phyloP scores from a whole-genome alignment of 176 grass and related monocot species.

The Thinopyrum elongatum region DNA sequence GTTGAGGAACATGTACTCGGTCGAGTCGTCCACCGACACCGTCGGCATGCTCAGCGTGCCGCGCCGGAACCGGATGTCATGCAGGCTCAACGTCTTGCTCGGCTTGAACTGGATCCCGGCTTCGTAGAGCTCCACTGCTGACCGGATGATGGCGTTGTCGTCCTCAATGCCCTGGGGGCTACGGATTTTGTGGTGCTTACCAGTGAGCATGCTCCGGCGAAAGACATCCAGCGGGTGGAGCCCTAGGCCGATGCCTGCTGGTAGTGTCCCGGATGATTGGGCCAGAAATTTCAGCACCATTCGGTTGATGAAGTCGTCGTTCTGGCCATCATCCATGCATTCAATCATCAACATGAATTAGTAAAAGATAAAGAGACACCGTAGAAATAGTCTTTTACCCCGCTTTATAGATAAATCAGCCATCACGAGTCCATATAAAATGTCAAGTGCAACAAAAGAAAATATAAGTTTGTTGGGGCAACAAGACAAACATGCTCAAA shows the following conservation, averaged over 20 bases:
- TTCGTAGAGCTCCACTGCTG: slow-evolving; percentile 51
- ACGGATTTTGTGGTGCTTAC: not conserved
- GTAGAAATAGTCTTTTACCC: no score
- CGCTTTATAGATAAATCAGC: no score
- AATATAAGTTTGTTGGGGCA: no score
- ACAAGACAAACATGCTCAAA: no score
- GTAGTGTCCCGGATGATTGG: not conserved
- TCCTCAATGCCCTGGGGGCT: not conserved
- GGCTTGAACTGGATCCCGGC: slow-evolving; percentile 49
- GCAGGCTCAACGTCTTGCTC: not conserved
- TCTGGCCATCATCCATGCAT: slow-evolving; percentile 12
- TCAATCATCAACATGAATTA: not conserved
- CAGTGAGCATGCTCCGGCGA: slow-evolving; percentile 42
- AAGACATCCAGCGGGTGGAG: slow-evolving; percentile 58
- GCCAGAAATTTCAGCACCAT: slow-evolving; percentile 53
- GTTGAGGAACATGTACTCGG: slow-evolving; percentile 84
- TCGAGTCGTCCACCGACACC: slow-evolving; percentile 64
- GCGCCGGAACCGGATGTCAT: not conserved
- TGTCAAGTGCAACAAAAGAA: no score
- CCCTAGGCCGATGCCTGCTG: not conserved
- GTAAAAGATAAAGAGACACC: no score
- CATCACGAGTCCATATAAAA: no score
- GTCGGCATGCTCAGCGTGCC: slow-evolving; percentile 48
- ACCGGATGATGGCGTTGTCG: slow-evolving; percentile 42
- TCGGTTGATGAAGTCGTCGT: slow-evolving; percentile 38